Evolutionary conservation across 208 protist species (phyloP).

Genomic region (Naegleria gruberi): DNA sequence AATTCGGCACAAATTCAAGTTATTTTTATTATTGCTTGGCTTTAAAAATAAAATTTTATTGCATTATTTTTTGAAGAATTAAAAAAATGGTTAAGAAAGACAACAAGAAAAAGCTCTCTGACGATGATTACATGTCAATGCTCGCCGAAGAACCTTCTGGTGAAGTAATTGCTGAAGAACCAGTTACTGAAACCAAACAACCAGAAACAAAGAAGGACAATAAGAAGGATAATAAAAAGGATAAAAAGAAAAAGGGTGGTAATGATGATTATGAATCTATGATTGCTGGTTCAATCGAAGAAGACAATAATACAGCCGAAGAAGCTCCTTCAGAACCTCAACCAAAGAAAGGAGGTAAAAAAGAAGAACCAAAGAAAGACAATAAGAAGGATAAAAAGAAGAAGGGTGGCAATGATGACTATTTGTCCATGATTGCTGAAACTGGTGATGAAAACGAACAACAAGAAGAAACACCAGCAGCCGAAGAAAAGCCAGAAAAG

Average conservation of each 20-base stretch:
- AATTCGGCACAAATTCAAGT: too few species aligned
- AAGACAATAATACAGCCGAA: not conserved
- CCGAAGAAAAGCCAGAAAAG: not conserved
- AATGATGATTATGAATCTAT: not conserved
- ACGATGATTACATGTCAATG: slow-evolving; percentile 21
- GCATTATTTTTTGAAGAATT: too few species aligned
- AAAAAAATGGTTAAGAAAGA: not conserved
- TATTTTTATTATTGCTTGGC: too few species aligned
- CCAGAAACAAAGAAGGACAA: slow-evolving; percentile 3
- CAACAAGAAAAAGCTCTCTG: not conserved
- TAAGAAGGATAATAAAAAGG: slow-evolving; percentile 10
- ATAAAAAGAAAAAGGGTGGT: not conserved
- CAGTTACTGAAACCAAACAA: not conserved
- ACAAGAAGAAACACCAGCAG: not conserved
- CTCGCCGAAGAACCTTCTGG: not conserved
- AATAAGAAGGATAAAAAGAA: slow-evolving; percentile 17
- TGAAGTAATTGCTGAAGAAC: not conserved
- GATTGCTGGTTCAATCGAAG: not conserved
- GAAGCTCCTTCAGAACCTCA: not conserved
- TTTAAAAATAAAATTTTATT: too few species aligned
- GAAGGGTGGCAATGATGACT: not conserved
- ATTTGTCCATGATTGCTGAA: not conserved
- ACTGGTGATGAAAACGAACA: slow-evolving; percentile 1
- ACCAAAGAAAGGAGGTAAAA: not conserved
- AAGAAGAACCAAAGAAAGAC: not conserved